These are phyloP conservation scores for Fomitopsis palustris DNA, from an alignment of 1,284 basidiomycete species.

Conservation along the genomic window DNA sequence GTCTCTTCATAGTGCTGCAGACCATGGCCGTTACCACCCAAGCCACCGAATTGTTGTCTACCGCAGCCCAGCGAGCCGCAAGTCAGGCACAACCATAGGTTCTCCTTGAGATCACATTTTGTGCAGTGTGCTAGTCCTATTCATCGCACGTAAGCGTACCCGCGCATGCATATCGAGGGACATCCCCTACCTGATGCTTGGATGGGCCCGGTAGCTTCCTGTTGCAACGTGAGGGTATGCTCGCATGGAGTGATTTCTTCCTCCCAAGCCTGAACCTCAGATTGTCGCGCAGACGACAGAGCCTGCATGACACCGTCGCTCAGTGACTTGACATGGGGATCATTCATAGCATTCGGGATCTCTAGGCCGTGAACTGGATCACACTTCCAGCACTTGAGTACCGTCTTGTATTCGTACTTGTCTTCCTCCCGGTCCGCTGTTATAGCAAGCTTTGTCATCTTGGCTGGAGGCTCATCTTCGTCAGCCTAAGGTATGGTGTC, in stretches of 20 bases:
- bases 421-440: constrained; percentile 84
- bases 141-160: neutral
- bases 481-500: constrained; percentile 34
- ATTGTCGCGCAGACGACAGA: constrained; percentile 86
- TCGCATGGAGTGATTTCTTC: constrained; percentile 90
- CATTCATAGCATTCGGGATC: constrained; percentile 34
- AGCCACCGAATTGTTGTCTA: constrained; percentile 81
- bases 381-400: constrained; percentile 79
- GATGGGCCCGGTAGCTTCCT: constrained; percentile 52
- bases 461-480: constrained; percentile 78
- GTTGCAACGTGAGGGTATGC: constrained; percentile 81
- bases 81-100: constrained; percentile 93
- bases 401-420: constrained; percentile 72
- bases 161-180: neutral
- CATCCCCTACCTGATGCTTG: constrained; percentile 42
- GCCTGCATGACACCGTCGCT: constrained; percentile 77
- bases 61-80: constrained; percentile 97
- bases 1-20: constrained; percentile 78
- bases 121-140: constrained; percentile 77
- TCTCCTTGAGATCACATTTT: constrained; percentile 80
- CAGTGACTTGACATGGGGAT: constrained; percentile 52
- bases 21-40: constrained; percentile 90
- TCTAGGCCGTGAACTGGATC: constrained; percentile 50
- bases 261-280: constrained; percentile 97
- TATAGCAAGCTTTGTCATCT: constrained; percentile 90